Conservation (phyloP, 345 rosid genomes). For the Pistacia atlantica region DNA sequence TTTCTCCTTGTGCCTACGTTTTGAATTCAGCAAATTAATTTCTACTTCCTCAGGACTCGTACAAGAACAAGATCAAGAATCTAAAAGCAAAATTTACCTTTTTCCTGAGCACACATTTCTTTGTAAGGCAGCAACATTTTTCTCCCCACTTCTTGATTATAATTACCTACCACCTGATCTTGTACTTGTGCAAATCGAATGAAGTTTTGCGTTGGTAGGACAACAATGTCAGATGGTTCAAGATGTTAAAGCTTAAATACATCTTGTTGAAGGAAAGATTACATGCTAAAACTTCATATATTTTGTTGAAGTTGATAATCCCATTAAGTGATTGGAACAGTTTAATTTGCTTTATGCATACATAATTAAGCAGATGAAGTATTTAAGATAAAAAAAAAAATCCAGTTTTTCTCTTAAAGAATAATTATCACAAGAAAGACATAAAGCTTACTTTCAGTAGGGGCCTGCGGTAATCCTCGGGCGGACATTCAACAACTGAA, state of each 20-base stretch:
- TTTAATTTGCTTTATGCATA: no score
- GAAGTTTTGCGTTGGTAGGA: constrained; percentile 60
- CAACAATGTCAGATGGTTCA: background rate
- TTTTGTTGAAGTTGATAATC: no score
- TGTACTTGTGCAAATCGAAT: constrained; percentile 72
- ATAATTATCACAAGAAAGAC: background rate
- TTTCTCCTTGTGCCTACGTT: constrained; percentile 63
- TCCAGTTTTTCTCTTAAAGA: background rate
- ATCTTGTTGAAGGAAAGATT: no score
- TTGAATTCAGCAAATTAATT: constrained; percentile 14
- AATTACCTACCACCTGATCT: constrained; percentile 72
- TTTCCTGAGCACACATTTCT: constrained; percentile 60
- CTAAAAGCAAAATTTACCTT: constrained; percentile 44
- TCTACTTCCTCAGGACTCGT: background rate
- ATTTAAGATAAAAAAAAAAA: background rate
- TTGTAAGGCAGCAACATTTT: constrained; percentile 67
- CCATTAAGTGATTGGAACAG: no score
- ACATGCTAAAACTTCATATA: no score
- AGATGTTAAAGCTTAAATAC: no score
- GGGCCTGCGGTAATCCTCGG: constrained; percentile 60
- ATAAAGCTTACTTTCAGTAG: constrained; percentile 75
- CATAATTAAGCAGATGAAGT: background rate
- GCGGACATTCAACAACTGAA: constrained; percentile 73
- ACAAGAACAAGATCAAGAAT: background rate
- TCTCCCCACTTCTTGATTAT: constrained; percentile 62